Evolutionary conservation across 768 basidiomycete species (phyloP), one percentile per base, ranked within the genome.

Genomic region (Russula earlei): DNA sequence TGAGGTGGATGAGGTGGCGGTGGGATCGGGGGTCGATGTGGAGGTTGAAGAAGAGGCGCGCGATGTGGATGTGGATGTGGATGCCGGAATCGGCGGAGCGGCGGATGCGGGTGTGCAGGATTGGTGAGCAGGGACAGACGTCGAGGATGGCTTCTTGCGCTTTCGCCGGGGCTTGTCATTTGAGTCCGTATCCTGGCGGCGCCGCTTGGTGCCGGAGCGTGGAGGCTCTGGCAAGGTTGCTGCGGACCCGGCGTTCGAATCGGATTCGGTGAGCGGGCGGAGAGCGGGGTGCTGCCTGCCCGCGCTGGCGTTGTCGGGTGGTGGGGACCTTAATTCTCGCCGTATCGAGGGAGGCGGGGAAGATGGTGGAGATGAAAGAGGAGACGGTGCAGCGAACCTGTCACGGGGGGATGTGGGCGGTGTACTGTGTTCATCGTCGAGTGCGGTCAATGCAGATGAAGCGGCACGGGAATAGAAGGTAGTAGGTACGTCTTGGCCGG

Each of bases 321-420:
- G 17, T 0, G n/a, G 7, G 4, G 14, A 5, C 17, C 34, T 22
- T 4, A 14, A 14, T 45, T 45, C n/a, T 38, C 44, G 27, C 22
- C 19, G 37, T 8, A 52, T 44, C 27, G 48, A 51, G 31, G 51
- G 51, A 49, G 34, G 43, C 2, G 62, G 62, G 2, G 59, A 57
- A 0, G 52, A 33, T 0, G 55, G 59, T 7, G 55, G 62, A 2
- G 62, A 61, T n/a, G 51, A 57, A 1, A 62, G 55, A 0, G 62
- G 62, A 6, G 62, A 62, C 3, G 59, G 45, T 5, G 47, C 19
- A 11, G 40, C 54, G 42, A n/a, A 36, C 4, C 14, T 6, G 19
- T 24, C 29, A 3, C 14, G 50, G 36, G 14, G 44, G n/a, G 44
- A 38, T 24, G 38, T 48, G 4, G 54, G 34, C 2, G 41, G 33